Conservation (phyloP, 306 rosid species). For the Macrotyloma uniflorum region DNA sequence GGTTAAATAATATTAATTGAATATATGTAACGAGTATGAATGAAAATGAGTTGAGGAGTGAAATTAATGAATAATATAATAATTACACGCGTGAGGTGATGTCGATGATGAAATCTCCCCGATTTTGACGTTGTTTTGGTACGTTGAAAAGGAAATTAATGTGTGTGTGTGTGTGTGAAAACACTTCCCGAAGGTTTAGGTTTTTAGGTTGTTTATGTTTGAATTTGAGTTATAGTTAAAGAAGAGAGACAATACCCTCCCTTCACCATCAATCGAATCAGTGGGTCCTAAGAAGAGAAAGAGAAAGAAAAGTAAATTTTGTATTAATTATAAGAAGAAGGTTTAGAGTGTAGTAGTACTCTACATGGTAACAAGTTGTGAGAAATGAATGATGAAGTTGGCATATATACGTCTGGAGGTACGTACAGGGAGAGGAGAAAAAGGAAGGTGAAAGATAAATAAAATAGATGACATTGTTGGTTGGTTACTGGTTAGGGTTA, state of each 20-base stretch:
- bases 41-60: neutral
- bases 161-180: neutral
- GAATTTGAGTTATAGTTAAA: neutral
- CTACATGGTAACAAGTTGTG: neutral
- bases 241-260: constrained; percentile 5
- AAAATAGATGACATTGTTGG: too few relatives aligned
- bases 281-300: constrained; percentile 46
- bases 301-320: too few relatives aligned
- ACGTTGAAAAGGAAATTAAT: neutral
- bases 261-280: constrained; percentile 45
- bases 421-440: neutral
- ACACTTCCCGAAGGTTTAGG: neutral
- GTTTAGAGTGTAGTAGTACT: too few relatives aligned
- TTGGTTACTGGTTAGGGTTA: too few relatives aligned
- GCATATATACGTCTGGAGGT: neutral
- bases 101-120: neutral
- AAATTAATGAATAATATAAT: neutral
- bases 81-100: neutral
- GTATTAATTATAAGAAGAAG: neutral
- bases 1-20: too few relatives aligned
- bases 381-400: neutral
- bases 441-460: too few relatives aligned
- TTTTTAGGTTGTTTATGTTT: too few relatives aligned
- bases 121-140: neutral
- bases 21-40: too few relatives aligned